Conservation (phyloP, 805 yeast species). For the Metschnikowia cerradonensis region DNA sequence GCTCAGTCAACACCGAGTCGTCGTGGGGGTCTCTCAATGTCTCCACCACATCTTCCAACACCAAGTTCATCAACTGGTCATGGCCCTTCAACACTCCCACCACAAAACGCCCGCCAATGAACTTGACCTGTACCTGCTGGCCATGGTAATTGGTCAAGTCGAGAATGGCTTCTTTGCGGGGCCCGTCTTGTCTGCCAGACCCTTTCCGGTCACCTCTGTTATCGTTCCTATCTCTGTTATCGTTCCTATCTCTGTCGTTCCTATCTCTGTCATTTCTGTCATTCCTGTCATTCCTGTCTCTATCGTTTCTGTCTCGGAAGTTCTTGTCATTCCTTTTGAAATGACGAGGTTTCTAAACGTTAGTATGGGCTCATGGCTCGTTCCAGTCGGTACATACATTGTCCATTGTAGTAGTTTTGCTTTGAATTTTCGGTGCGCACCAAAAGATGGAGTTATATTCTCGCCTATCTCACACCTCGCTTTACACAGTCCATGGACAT, state of each 20-base stretch:
- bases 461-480: neutral
- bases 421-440: slow-evolving; percentile 1
- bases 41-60: slow-evolving; percentile 68
- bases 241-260: slow-evolving; percentile 1
- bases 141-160: slow-evolving; percentile 77
- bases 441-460: too few relatives aligned
- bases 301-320: neutral
- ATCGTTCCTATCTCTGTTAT: slow-evolving; percentile 2
- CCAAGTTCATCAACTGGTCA: slow-evolving; percentile 77
- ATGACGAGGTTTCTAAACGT: slow-evolving; percentile 13
- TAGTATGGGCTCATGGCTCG: slow-evolving; percentile 5
- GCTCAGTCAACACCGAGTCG: slow-evolving; percentile 46
- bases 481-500: slow-evolving; percentile 32
- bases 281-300: neutral
- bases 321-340: slow-evolving; percentile 9
- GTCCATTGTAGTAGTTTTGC: slow-evolving; percentile 11
- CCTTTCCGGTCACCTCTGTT: slow-evolving; percentile 10
- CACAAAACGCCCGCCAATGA: slow-evolving; percentile 84
- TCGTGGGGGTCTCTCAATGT: slow-evolving; percentile 65
- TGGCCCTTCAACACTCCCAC: slow-evolving; percentile 78
- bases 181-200: slow-evolving; percentile 48
- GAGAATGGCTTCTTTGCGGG: slow-evolving; percentile 86
- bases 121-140: slow-evolving; percentile 66
- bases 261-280: neutral
- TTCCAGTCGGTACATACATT: slow-evolving; percentile 12